Conservation (phyloP, 257 asterid species). For the Paraleonurus japonicus region DNA sequence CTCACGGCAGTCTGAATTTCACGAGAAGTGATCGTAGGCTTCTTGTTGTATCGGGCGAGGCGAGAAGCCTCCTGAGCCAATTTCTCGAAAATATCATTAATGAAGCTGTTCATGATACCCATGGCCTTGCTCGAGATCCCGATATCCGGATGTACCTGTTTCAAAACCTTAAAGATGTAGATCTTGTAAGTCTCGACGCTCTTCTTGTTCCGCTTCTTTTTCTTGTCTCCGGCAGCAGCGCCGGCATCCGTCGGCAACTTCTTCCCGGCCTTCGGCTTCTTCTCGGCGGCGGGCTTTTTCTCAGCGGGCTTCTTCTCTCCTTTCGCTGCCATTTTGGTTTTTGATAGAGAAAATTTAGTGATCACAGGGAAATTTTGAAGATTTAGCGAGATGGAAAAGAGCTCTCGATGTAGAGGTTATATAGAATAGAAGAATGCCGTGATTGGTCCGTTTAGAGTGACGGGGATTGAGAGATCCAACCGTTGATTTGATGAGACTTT, state of each 20-base stretch:
- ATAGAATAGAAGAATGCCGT: not conserved
- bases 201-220: slow-evolving; percentile 61
- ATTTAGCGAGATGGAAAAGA: not conserved
- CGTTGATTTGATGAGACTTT: not conserved
- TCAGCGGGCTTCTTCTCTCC: slow-evolving; percentile 34
- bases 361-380: not conserved
- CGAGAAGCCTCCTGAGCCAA: slow-evolving; percentile 52
- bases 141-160: slow-evolving; percentile 61
- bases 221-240: slow-evolving; percentile 46
- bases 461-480: not conserved
- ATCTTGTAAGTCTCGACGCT: slow-evolving; percentile 71
- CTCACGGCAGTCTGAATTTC: slow-evolving; percentile 66
- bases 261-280: slow-evolving; percentile 41
- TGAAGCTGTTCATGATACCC: slow-evolving; percentile 74
- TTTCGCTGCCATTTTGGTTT: slow-evolving; percentile 26
- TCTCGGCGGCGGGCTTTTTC: slow-evolving; percentile 40
- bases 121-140: slow-evolving; percentile 73
- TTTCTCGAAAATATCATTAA: slow-evolving; percentile 63
- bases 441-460: slow-evolving; percentile 4
- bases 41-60: slow-evolving; percentile 58
- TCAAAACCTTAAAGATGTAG: slow-evolving; percentile 73
- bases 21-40: slow-evolving; percentile 62
- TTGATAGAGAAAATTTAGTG: not conserved
- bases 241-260: slow-evolving; percentile 37
- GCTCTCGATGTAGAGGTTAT: not conserved